Conservation (phyloP, 495 filamentous ascomycete genomes). For the Bombardia bombarda region DNA sequence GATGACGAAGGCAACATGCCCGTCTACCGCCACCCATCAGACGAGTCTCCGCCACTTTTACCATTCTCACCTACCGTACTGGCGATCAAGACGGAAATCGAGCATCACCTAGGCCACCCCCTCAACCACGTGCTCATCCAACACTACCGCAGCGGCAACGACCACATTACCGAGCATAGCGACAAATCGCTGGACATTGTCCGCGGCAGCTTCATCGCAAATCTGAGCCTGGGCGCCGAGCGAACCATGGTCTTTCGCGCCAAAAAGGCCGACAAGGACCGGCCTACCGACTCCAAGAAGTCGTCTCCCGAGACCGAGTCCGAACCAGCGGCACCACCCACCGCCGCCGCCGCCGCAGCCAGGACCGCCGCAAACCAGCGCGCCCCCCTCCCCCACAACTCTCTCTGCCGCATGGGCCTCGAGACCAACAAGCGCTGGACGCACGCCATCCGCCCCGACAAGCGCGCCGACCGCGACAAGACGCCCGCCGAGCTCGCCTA, state of each 20-base stretch:
- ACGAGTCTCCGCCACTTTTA: slow-evolving; percentile 74
- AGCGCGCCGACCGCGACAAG: slow-evolving; percentile 58
- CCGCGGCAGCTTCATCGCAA: slow-evolving; percentile 73
- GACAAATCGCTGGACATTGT: slow-evolving; percentile 95
- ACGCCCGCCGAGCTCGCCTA: slow-evolving; percentile 61
- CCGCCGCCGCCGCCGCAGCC: neutral
- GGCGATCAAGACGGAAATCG: slow-evolving; percentile 55
- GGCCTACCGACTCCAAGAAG: slow-evolving; percentile 5
- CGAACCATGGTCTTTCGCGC: slow-evolving; percentile 84
- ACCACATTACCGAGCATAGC: slow-evolving; percentile 93
- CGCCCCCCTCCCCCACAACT: slow-evolving; percentile 77
- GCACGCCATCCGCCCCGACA: slow-evolving; percentile 84
- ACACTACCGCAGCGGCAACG: slow-evolving; percentile 81
- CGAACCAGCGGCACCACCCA: slow-evolving; percentile 1
- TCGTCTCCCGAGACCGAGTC: slow-evolving; percentile 1
- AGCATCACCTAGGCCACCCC: slow-evolving; percentile 65
- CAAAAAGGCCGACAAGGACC: slow-evolving; percentile 49
- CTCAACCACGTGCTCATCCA: slow-evolving; percentile 93
- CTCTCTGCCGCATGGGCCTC: slow-evolving; percentile 74
- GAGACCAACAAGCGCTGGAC: slow-evolving; percentile 81
- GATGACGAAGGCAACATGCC: slow-evolving; percentile 69
- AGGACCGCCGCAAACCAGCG: slow-evolving; percentile 42
- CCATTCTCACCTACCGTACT: slow-evolving; percentile 67
- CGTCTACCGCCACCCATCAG: slow-evolving; percentile 88
- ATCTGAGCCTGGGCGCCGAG: slow-evolving; percentile 86